Evolutionary conservation across 495 filamentous ascomycete genomes (phyloP).

Genomic region (Beverwykella pulmonaria): DNA sequence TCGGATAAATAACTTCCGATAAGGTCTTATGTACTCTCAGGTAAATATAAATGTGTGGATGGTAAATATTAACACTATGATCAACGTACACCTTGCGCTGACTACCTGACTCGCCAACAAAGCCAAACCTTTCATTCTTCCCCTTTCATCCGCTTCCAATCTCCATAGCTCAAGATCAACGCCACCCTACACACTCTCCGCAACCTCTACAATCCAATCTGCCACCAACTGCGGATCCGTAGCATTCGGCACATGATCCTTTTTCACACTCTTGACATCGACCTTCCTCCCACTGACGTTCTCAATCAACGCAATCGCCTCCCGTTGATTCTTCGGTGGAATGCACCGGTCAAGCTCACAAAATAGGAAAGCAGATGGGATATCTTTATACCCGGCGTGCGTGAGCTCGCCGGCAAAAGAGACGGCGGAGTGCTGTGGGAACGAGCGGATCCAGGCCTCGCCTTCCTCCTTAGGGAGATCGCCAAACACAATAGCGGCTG

Average conservation of each 20-base stretch:
- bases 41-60: too few species aligned
- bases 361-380: neutral
- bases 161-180: too few species aligned
- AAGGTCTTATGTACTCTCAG: too few species aligned
- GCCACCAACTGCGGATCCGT: neutral
- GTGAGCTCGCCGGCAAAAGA: conserved; percentile 5
- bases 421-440: neutral
- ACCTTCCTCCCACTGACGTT: conserved; percentile 3
- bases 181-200: neutral
- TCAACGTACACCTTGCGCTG: too few species aligned
- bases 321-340: neutral
- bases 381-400: conserved; percentile 5
- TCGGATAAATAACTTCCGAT: too few species aligned
- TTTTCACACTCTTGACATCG: conserved; percentile 2
- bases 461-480: conserved; percentile 3
- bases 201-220: conserved; percentile 7
- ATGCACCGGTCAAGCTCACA: conserved; percentile 3
- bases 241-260: conserved; percentile 2
- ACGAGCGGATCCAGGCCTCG: neutral
- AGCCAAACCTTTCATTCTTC: too few species aligned
- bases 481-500: neutral
- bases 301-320: conserved; percentile 9
- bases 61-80: too few species aligned
- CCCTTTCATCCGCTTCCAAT: too few species aligned
- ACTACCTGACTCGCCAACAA: too few species aligned